Evolutionary conservation across 805 yeast species (phyloP), one percentile per base, ranked within the genome.

Genomic region (Schizosaccharomyces osmophilus): DNA sequence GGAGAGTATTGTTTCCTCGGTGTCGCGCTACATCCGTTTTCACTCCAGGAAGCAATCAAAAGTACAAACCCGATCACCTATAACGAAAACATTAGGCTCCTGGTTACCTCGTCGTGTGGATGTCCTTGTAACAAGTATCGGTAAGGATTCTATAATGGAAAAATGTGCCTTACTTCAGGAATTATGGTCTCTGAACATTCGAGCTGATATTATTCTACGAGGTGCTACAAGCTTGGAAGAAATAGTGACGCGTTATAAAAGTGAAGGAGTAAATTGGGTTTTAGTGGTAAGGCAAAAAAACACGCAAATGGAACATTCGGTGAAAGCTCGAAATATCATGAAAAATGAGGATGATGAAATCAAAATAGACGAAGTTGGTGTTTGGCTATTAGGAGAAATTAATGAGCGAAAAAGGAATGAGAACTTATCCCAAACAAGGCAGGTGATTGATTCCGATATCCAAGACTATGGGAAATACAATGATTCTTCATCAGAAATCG

Each of bases 121-220:
- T 67, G 94, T 89, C 0, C 70, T 93, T 36, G 80, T 93, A 5
- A 78, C 93, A 0, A 78, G 90, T 65, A 78, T 84, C 63, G 79
- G 83, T 24, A 78, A 78, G 42, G 71, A 79, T 0, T 72, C 78
- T 22, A 70, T 87, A 63, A 76, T 76, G 26, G 79, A 82, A 0
- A 73, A 79, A 59, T 90, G 89, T 0, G 84, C 80, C 55, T 72
- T 87, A 6, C 67, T 87, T 62, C 79, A 77, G 54, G 73, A 73
- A 48, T 69, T 93, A 32, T 89, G 99, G 97, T 74, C 77, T 6
- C 72, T 74, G n/a, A 82, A 80, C n/a, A 82, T 93, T 54, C 78
- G 84, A 62, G 85, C 95, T 3, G 99, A 93, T 70, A 70, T 81
- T 26, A 72, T 68, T 1, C 62, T 69, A 17, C 67, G 67, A 29